These are phyloP conservation scores for Leishmania gerbilli DNA, from an alignment of 208 protist genomes.

Conservation along the genomic window DNA sequence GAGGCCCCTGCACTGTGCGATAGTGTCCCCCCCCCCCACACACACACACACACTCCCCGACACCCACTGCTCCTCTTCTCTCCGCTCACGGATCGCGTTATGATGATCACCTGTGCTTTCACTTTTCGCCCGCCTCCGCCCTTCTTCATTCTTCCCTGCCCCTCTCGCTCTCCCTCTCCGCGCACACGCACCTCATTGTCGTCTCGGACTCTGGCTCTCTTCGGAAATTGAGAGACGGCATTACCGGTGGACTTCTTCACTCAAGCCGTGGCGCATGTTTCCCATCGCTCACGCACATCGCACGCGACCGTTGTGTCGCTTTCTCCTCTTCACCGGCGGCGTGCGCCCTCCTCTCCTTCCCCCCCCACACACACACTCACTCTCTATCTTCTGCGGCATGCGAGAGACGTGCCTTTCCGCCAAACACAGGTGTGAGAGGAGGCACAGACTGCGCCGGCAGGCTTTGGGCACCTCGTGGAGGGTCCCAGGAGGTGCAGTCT, in stretches of 20 bases:
- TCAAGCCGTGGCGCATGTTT: not conserved
- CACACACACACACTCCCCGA: not conserved
- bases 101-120: not conserved
- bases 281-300: not conserved
- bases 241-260: not conserved
- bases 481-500: not conserved
- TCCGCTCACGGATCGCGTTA: not conserved
- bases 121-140: not conserved
- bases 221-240: not conserved
- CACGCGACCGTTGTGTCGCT: not conserved
- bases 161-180: not conserved
- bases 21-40: too few species aligned
- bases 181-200: not conserved
- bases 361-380: not conserved
- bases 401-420: not conserved
- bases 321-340: constrained; percentile 1
- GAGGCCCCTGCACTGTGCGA: not conserved
- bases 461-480: not conserved
- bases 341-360: not conserved
- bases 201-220: not conserved
- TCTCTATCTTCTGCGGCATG: constrained; percentile 4
- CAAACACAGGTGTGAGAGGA: not conserved
- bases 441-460: not conserved
- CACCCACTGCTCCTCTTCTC: not conserved
- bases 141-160: not conserved